Base-by-base conservation (phyloP, 305 asterid species). In the Fraxinus albicans region DNA sequence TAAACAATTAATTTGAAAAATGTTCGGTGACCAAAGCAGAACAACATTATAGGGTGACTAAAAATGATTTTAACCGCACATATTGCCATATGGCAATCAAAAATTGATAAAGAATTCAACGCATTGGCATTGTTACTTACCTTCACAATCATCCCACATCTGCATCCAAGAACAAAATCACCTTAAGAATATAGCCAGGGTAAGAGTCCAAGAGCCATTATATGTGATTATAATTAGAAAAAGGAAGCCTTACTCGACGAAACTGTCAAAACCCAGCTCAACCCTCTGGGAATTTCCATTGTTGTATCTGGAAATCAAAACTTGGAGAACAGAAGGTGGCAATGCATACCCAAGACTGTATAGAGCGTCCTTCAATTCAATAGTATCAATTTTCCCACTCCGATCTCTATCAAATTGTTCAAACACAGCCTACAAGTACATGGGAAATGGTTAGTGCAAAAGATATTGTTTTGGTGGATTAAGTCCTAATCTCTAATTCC, bases 131-230 rank as follows among this genome's bases (percentile, higher is more conserved):
- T 27, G 84, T 60, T 50, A 79, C 89, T 86, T 81, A 94, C 98
- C 97, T 95, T 95, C 79, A 93, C 92, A 83, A 95, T 88, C 98
- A 95, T 90, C 83, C 98, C 98, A 79, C 96, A 91, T 87, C 98
- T 95, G 96, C 85, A 89, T n/a, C 40, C 81, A 69, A 81, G 74
- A 73, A 63, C 72, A 58, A 36, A 31, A 33, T 23, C 72, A 63
- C 34, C 27, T 63, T 8, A 63, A 31, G 65, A 63, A 79, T 31
- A 77, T 31, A 55, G 60, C 17, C 17, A 63, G 72, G 72, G 34
- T 23, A 8, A 63, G 33, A 77, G 81, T 80, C 21, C 70, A 35
- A 82, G 78, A 77, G 73, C 38, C 75, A 60, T 27, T 42, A 23
- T 10, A 72, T 77, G 65, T 8, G 6, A 23, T 63, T 63, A 7